These are phyloP conservation scores for Fallopia convolvulus DNA, from an alignment of 148 eudicot species.

Conservation along the genomic window DNA sequence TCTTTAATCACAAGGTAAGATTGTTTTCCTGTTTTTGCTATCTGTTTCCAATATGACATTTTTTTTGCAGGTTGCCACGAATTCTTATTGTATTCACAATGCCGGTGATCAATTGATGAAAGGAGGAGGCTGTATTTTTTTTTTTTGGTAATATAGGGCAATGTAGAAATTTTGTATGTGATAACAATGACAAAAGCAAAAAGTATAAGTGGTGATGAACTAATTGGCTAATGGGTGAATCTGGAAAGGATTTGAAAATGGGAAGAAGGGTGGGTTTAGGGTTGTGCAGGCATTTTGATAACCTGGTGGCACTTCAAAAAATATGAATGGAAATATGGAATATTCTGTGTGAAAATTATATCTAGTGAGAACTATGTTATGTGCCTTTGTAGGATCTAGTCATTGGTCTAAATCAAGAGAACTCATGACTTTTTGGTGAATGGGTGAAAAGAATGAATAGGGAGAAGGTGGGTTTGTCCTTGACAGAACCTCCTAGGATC, in stretches of 20 bases:
- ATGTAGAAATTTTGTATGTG: not conserved
- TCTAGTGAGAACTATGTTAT: not conserved
- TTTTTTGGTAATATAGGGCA: not conserved
- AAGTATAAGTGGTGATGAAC: not conserved
- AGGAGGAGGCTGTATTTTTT: not conserved
- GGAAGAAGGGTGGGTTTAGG: not conserved
- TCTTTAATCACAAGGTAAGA: slow-evolving; percentile 24
- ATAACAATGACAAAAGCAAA: not conserved
- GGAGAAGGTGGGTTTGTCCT: no score
- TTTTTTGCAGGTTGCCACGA: slow-evolving; percentile 1
- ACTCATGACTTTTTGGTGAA: no score
- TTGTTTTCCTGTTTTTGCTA: not conserved
- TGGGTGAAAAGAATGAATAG: no score
- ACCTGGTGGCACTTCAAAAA: no score
- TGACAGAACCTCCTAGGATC: no score
- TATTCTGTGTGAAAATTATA: no score
- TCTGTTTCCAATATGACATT: not conserved
- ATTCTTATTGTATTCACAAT: not conserved
- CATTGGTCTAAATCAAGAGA: no score
- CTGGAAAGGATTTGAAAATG: not conserved
- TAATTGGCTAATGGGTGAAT: not conserved
- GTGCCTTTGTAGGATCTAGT: not conserved
- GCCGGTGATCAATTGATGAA: not conserved
- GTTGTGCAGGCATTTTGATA: no score
- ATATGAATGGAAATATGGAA: no score